Conservation (phyloP, 306 rosid genomes). For the Sicyos edulis region DNA sequence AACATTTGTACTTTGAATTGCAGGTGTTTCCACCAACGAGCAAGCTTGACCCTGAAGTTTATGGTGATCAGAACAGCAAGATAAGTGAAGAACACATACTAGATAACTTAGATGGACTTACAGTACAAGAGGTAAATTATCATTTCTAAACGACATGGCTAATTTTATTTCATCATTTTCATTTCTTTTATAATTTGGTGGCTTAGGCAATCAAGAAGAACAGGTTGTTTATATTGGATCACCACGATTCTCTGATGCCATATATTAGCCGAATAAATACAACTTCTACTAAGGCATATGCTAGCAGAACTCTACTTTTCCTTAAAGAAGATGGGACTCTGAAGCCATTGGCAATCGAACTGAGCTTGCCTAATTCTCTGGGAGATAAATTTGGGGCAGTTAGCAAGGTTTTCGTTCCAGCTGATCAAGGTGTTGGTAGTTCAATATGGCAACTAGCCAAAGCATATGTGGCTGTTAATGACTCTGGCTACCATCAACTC, state of each 20-base stretch:
- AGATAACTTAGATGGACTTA: slow-evolving; percentile 47
- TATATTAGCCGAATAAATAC: slow-evolving; percentile 10
- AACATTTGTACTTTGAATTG: slow-evolving; percentile 10
- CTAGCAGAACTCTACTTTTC: slow-evolving; percentile 53
- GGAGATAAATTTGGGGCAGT: slow-evolving; percentile 48
- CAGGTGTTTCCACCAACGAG: slow-evolving; percentile 70
- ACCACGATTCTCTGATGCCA: slow-evolving; percentile 16
- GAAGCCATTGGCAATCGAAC: slow-evolving; percentile 47
- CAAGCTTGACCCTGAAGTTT: slow-evolving; percentile 44
- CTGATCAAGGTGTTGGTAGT: slow-evolving; percentile 41
- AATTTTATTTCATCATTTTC: background rate
- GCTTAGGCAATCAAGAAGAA: slow-evolving; percentile 47
- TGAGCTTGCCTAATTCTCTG: slow-evolving; percentile 31
- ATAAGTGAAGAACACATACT: slow-evolving; percentile 41
- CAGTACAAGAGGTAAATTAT: slow-evolving; percentile 43
- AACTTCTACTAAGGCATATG: slow-evolving; percentile 41
- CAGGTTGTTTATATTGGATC: slow-evolving; percentile 26
- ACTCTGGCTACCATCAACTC: slow-evolving; percentile 24
- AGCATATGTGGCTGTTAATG: slow-evolving; percentile 49
- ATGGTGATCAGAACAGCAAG: slow-evolving; percentile 30
- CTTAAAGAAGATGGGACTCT: slow-evolving; percentile 60
- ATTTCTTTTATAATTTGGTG: background rate
- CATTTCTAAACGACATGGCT: background rate
- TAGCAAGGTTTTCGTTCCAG: slow-evolving; percentile 45
- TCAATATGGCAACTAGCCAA: slow-evolving; percentile 18